A percentile compares a stretch with the other conserved stretches of the same genome.
Evolutionary conservation across 164 flowering plant genomes (phyloP).

Genomic region (Cinnamomum chago): DNA sequence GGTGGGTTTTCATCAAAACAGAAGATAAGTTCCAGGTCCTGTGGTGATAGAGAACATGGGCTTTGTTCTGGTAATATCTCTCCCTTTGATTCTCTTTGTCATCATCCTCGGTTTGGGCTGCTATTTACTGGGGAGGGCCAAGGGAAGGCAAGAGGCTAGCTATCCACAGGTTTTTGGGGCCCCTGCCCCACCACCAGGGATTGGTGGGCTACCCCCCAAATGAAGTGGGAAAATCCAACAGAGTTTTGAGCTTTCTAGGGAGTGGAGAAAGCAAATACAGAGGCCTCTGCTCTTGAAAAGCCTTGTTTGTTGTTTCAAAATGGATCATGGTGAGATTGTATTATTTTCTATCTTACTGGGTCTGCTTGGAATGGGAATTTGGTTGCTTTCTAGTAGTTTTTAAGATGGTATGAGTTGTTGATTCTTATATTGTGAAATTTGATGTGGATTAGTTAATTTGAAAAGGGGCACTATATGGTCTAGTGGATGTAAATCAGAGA

Average conservation of each 20-base stretch:
- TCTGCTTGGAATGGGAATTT: background rate
- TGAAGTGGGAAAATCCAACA: background rate
- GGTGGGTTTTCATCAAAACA: background rate
- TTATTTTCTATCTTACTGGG: background rate
- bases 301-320: background rate
- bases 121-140: conserved; percentile 51
- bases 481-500: background rate
- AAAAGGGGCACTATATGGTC: background rate
- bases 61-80: conserved; percentile 59
- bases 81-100: conserved; percentile 52
- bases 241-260: background rate
- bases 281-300: background rate
- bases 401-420: background rate
- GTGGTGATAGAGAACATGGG: conserved; percentile 38
- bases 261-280: background rate
- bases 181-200: conserved; percentile 46
- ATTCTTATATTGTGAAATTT: background rate
- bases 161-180: conserved; percentile 41
- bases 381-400: background rate
- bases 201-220: conserved; percentile 5
- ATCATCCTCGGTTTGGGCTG: conserved; percentile 61
- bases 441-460: background rate
- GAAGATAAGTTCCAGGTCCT: background rate
- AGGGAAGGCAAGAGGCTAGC: conserved; percentile 45
- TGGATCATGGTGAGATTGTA: background rate